A percentile compares a stretch with the other conserved stretches of the same genome.
phyloP scores from a whole-genome alignment of 129 eudicot species.

The Oenanthe sinensis region DNA sequence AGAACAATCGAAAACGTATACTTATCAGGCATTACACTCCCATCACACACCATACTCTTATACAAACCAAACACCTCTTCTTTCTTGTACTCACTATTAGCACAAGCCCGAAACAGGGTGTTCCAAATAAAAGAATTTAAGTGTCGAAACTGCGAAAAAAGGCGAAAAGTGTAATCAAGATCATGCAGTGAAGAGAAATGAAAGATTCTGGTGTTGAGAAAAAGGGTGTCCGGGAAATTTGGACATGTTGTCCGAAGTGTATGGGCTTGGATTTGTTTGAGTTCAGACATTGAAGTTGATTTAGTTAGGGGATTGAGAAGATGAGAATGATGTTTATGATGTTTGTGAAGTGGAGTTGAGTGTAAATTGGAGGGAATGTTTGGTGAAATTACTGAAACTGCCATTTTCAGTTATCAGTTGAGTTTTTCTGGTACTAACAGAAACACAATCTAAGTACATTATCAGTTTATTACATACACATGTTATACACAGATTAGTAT shows the following conservation, averaged over 20 bases:
- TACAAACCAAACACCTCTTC: constrained; percentile 40
- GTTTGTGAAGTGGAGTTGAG: constrained; percentile 10
- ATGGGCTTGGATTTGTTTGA: constrained; percentile 77
- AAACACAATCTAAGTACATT: not conserved
- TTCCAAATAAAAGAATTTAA: constrained; percentile 77
- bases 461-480: not conserved
- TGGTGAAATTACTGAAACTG: constrained; percentile 10
- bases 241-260: constrained; percentile 53
- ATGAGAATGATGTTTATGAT: constrained; percentile 28
- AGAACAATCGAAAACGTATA: constrained; percentile 72
- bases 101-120: constrained; percentile 66
- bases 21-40: constrained; percentile 46
- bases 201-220: constrained; percentile 47
- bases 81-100: constrained; percentile 36
- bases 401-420: constrained; percentile 11
- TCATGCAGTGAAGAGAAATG: constrained; percentile 56
- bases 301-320: constrained; percentile 41
- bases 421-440: not conserved
- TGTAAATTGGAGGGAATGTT: constrained; percentile 5
- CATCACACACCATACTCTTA: constrained; percentile 30
- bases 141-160: constrained; percentile 39
- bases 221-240: constrained; percentile 41
- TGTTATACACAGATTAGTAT: not conserved
- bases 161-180: constrained; percentile 36
- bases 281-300: constrained; percentile 53